A percentile compares a stretch with the other conserved stretches of the same genome.
phyloP scores from a whole-genome alignment of 148 eudicot genomes.

The Pouteria glomerata region DNA sequence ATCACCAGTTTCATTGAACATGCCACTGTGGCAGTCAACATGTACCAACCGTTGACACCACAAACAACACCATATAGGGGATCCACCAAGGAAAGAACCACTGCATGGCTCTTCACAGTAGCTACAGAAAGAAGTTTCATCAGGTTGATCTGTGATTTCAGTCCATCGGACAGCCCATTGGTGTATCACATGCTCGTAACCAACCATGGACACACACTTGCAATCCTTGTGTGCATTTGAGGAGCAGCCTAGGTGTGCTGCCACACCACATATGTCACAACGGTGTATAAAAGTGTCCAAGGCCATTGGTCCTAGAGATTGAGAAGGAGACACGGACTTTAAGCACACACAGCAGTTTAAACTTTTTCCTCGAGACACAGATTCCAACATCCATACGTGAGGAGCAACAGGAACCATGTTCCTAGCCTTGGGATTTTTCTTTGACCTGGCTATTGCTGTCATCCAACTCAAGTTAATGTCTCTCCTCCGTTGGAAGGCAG shows the following conservation, averaged over 20 bases:
- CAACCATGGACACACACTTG: constrained; percentile 80
- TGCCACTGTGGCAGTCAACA: constrained; percentile 82
- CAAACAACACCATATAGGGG: constrained; percentile 95
- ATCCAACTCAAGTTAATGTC: constrained; percentile 84
- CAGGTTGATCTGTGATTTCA: constrained; percentile 72
- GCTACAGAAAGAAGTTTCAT: constrained; percentile 76
- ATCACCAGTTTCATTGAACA: constrained; percentile 84
- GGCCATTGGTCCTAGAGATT: constrained; percentile 56
- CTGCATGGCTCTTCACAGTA: constrained; percentile 94
- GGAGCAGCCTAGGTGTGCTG: constrained; percentile 69
- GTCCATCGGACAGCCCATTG: constrained; percentile 95
- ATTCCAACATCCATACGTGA: constrained; percentile 76
- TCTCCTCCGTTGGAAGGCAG: constrained; percentile 97
- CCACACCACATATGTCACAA: constrained; percentile 82
- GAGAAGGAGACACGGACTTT: constrained; percentile 63
- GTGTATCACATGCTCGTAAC: constrained; percentile 66
- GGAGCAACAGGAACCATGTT: constrained; percentile 65
- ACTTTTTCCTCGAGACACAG: constrained; percentile 64
- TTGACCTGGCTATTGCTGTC: constrained; percentile 94
- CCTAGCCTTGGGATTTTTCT: constrained; percentile 75
- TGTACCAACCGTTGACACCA: constrained; percentile 98
- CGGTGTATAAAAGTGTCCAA: constrained; percentile 58
- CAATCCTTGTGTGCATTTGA: constrained; percentile 78
- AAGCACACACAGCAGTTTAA: constrained; percentile 88
- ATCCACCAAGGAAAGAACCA: constrained; percentile 77